Evolutionary conservation across 192 early-diverging fungal genomes (phyloP).

Genomic region (Backusella tuberculispora): DNA sequence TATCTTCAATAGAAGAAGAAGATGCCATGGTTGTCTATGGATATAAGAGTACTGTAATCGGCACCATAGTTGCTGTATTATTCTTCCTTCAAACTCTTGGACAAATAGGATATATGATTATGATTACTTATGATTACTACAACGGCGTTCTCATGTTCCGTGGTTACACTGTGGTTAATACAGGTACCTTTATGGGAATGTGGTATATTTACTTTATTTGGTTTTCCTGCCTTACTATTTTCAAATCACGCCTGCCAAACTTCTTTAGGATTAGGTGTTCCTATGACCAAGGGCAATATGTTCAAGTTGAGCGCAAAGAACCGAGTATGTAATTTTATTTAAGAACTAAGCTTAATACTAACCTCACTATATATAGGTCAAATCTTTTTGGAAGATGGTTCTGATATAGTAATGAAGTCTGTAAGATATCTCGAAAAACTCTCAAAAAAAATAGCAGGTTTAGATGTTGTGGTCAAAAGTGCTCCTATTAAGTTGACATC

Average conservation of each 20-base stretch:
- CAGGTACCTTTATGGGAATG: constrained; percentile 51
- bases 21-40: constrained; percentile 45
- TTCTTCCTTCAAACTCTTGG: constrained; percentile 43
- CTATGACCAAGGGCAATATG: constrained; percentile 45
- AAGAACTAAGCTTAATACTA: neutral
- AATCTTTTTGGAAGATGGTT: constrained; percentile 44
- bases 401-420: constrained; percentile 33
- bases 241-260: constrained; percentile 49
- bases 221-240: constrained; percentile 46
- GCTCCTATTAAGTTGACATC: constrained; percentile 49
- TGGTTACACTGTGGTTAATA: constrained; percentile 41
- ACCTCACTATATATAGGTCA: constrained; percentile 20
- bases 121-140: constrained; percentile 54
- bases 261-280: constrained; percentile 56
- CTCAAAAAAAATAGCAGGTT: constrained; percentile 35
- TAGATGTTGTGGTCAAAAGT: constrained; percentile 49
- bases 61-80: constrained; percentile 39
- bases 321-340: constrained; percentile 20
- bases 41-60: constrained; percentile 47
- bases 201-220: constrained; percentile 55
- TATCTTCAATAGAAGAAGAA: neutral
- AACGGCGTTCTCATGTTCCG: constrained; percentile 38
- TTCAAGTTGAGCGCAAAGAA: constrained; percentile 52
- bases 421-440: constrained; percentile 32
- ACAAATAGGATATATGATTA: constrained; percentile 43